Percentiles rank a stretch among this genome's conserved stretches.
Evolutionary conservation across 2,329 filamentous ascomycete species (phyloP).

Genomic region (Aspergillus aculeatus): DNA sequence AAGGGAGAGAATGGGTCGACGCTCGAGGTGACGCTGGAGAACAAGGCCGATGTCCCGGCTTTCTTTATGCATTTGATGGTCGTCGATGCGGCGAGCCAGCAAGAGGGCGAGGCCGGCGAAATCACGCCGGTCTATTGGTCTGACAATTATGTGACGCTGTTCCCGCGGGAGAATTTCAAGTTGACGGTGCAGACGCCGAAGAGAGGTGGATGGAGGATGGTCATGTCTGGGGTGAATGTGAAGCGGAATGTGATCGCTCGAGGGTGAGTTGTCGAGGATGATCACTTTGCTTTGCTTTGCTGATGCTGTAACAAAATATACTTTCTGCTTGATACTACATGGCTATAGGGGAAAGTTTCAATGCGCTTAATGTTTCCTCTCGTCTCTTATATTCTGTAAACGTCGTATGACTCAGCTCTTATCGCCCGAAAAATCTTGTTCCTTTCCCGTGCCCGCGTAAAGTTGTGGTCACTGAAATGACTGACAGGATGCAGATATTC

Average conservation of each 20-base stretch:
- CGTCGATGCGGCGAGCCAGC: conserved; percentile 41
- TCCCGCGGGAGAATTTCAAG: conserved; percentile 54
- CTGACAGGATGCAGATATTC: no score
- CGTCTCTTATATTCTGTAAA: no score
- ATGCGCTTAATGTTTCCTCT: no score
- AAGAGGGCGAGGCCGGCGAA: conserved; percentile 30
- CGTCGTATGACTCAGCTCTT: no score
- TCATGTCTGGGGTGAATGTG: conserved; percentile 27
- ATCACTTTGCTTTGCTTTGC: background rate
- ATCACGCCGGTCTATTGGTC: conserved; percentile 57
- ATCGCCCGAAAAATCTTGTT: no score
- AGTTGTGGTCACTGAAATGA: no score
- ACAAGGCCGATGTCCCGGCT: conserved; percentile 53
- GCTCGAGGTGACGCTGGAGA: conserved; percentile 49
- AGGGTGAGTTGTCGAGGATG: background rate
- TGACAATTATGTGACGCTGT: conserved; percentile 64
- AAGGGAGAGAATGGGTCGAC: conserved; percentile 5
- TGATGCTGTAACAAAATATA: no score
- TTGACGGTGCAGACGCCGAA: conserved; percentile 34
- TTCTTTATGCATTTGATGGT: conserved; percentile 58
- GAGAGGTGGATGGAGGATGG: conserved; percentile 12
- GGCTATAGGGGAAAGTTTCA: no score
- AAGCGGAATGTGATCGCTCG: conserved; percentile 1
- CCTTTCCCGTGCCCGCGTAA: no score
- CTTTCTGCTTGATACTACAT: no score